Base-by-base conservation (phyloP, 805 yeast species). In the Clavispora carvajalis region DNA sequence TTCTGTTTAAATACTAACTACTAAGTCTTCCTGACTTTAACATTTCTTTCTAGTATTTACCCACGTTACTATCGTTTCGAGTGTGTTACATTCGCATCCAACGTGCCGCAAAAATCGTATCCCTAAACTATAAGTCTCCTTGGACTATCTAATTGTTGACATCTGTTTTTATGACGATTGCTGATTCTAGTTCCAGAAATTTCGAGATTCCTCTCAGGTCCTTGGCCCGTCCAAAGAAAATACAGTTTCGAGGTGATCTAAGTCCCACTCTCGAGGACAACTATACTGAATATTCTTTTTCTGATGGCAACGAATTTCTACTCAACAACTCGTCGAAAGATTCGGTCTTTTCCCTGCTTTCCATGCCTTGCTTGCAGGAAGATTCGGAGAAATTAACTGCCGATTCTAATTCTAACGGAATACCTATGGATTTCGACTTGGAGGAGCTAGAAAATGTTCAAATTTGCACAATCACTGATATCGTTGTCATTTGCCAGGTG, bases 401-500 rank as follows among this genome's bases (percentile, higher is more conserved):
- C 12, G 31, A 28, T 10, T 7, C 10, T 3, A 8, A 7, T 7
- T 5, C 5, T n/a, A 26, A 15, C 16, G 17, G 30, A 6, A 13
- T 16, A 7, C 7, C 7, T 3, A 28, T 15, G 15, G 31, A 28
- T 10, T 26, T 47, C 34, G 60, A 57, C 5, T 39, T 57, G 21
- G 56, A 53, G 6, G 58, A 57, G 30, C 33, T 57, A 16, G 53
- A 54, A 9, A 40, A 41, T 7, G 57, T 49, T n/a, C 42, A 48
- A 37, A 45, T 59, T 12, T 57, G 49, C 39, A 35, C 46, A 21
- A 52, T 60, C n/a, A 60, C 59, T 33, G 51, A 48, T 15, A 54
- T 58, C 12, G 52, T 60, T n/a, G 48, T 57, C 12, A 28, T 28
- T 15, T 28, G 31, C 19, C 31, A n/a, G 19, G 31, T 28, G 19